These are phyloP conservation scores for Astraeus odoratus DNA, from an alignment of 768 basidiomycete genomes.

Conservation along the genomic window DNA sequence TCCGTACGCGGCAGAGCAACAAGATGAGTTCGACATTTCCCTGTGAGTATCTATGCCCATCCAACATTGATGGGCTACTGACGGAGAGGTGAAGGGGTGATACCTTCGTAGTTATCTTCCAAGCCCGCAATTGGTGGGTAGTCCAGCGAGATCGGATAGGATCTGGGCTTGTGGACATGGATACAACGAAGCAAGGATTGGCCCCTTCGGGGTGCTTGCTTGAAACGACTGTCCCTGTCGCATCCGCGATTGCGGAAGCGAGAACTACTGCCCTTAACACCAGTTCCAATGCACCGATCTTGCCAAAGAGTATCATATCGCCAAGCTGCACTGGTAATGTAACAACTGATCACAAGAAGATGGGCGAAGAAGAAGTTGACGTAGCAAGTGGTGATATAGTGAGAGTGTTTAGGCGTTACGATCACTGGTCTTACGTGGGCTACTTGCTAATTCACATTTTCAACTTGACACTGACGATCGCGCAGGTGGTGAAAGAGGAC, in stretches of 20 bases:
- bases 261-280: conserved; percentile 35
- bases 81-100: conserved; percentile 54
- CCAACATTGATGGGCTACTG: conserved; percentile 1
- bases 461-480: conserved; percentile 10
- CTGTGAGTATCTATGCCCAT: conserved; percentile 55
- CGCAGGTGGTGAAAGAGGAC: conserved; percentile 92
- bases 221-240: conserved; percentile 87
- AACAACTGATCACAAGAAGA: conserved; percentile 92
- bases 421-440: conserved; percentile 91
- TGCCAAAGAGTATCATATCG: conserved; percentile 88
- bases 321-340: conserved; percentile 96
- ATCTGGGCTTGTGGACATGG: conserved; percentile 68
- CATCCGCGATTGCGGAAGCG: conserved; percentile 78
- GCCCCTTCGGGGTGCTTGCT: conserved; percentile 95
- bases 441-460: conserved; percentile 2
- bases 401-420: conserved; percentile 94
- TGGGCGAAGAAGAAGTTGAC: conserved; percentile 88
- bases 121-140: conserved; percentile 99
- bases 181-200: conserved; percentile 85
- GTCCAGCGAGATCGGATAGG: conserved; percentile 92
- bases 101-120: conserved; percentile 86
- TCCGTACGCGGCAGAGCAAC: conserved; percentile 96
- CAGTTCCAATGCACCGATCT: conserved; percentile 63
- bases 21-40: conserved; percentile 96
- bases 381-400: conserved; percentile 82